A percentile compares a stretch with the other conserved stretches of the same genome.
Evolutionary conservation across 176 grass and related monocot species (phyloP).

Genomic region (Aegilops tauschii): DNA sequence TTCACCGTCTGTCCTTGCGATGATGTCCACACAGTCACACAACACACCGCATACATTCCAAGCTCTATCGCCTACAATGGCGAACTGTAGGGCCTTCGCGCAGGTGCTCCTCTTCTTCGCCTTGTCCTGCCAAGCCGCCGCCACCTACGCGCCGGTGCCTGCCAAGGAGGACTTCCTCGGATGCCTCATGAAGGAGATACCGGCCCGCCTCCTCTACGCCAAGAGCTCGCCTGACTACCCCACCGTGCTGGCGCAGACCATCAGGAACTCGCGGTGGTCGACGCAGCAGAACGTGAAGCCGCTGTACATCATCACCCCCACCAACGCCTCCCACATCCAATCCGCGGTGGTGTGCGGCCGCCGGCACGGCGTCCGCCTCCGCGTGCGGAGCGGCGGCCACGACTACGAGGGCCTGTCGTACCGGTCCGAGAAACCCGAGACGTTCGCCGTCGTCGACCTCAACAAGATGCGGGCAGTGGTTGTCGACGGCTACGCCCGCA

Average conservation of each 20-base stretch:
- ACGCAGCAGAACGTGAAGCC: constrained; percentile 33
- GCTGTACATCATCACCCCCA: constrained; percentile 43
- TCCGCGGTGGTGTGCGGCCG: constrained; percentile 36
- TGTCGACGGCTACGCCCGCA: constrained; percentile 14
- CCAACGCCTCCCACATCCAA: constrained; percentile 34
- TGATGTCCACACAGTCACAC: neutral
- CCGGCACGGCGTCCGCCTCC: constrained; percentile 20
- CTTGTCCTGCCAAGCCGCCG: constrained; percentile 1
- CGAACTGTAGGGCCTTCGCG: neutral
- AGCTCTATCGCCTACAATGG: constrained; percentile 21
- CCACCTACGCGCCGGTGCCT: neutral
- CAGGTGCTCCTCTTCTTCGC: constrained; percentile 25
- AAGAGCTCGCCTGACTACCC: constrained; percentile 32
- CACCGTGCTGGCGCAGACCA: constrained; percentile 33
- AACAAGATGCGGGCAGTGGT: constrained; percentile 12
- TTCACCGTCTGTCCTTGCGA: neutral
- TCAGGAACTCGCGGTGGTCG: constrained; percentile 51
- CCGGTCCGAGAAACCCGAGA: constrained; percentile 22
- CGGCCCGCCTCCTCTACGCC: constrained; percentile 31
- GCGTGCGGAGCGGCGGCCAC: constrained; percentile 69
- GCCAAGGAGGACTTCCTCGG: constrained; percentile 38
- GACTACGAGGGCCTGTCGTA: constrained; percentile 84
- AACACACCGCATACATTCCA: neutral
- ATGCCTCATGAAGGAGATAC: constrained; percentile 32
- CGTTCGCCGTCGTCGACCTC: constrained; percentile 42